These are phyloP conservation scores for Areca catechu DNA, from an alignment of 176 grass and related monocot genomes.

Conservation along the genomic window DNA sequence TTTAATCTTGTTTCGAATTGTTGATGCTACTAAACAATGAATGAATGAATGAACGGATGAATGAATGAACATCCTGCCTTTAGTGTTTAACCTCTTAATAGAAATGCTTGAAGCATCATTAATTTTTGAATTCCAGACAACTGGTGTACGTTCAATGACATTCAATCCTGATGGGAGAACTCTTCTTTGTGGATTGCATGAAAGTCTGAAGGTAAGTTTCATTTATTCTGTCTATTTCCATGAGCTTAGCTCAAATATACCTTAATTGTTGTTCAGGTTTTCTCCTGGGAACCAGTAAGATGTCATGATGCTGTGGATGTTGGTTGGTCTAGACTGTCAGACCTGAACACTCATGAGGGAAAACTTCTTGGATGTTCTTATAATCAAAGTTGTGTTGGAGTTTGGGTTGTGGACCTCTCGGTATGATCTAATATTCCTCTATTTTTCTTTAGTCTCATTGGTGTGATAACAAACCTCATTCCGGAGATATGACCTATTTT, in stretches of 20 bases:
- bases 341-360: slow-evolving; percentile 91
- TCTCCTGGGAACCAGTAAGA: slow-evolving; percentile 96
- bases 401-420: slow-evolving; percentile 94
- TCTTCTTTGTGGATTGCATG: slow-evolving; percentile 84
- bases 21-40: no score
- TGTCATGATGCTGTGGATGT: slow-evolving; percentile 90
- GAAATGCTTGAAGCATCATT: background rate
- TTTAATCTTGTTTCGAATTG: no score
- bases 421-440: slow-evolving; percentile 26
- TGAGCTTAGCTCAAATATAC: background rate
- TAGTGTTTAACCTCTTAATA: no score
- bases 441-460: background rate
- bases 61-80: no score
- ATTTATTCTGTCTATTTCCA: background rate
- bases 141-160: slow-evolving; percentile 89
- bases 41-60: no score
- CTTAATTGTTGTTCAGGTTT: slow-evolving; percentile 51
- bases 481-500: no score
- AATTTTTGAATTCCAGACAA: slow-evolving; percentile 40
- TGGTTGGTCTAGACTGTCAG: slow-evolving; percentile 94
- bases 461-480: no score
- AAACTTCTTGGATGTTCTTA: slow-evolving; percentile 99
- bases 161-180: slow-evolving; percentile 97
- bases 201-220: slow-evolving; percentile 70
- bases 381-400: slow-evolving; percentile 99